Base-by-base conservation (phyloP, 768 basidiomycete genomes). In the Amylocystis lapponica region DNA sequence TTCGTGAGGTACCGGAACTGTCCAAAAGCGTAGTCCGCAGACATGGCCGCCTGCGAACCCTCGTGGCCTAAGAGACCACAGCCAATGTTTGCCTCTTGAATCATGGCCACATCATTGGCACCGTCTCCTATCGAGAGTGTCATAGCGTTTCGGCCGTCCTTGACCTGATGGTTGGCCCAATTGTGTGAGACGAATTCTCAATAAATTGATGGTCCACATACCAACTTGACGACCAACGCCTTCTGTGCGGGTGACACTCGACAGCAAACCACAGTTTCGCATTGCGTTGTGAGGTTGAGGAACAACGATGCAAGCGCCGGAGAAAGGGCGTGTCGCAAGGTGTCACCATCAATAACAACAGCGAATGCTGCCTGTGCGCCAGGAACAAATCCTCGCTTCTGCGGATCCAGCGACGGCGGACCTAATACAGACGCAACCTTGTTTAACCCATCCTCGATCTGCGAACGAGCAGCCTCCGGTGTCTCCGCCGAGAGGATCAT, bases 101-200 rank as follows among this genome's bases (percentile, higher is more conserved):
- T 98, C 95, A 98, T 98, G 5, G 94, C 93, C 19, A 98, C 95
- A 58, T 98, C 95, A 58, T 98, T 98, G 13, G 95, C 95, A 42
- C 91, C 92, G 55, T 98, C 95, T 9, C 95, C 95, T 41, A 99
- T 98, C 0, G 94, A 88, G 22, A 98, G 64, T 2, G 94, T 95
- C 95, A 97, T 96, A 0, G 93, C 93, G 38, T 90, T 83, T 36
- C 86, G 79, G 9, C 95, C 95, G 53, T 97, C 92, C 56, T 97
- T 97, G 62, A 97, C 90, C 89, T 89, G 47, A 5, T 47, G 10
- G 11, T 23, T 23, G 10, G 16, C n/a, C 14, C n/a, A n/a, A n/a
- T n/a, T n/a, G n/a, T 36, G 17, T n/a, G 26, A 19, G 7, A 33
- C 19, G 32, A 19, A n/a, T 7, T n/a, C 19, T n/a, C 5, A n/a